A percentile compares a stretch with the other conserved stretches of the same genome.
phyloP scores from a whole-genome alignment of 257 asterid species.

The Ophiorrhiza pumila region DNA sequence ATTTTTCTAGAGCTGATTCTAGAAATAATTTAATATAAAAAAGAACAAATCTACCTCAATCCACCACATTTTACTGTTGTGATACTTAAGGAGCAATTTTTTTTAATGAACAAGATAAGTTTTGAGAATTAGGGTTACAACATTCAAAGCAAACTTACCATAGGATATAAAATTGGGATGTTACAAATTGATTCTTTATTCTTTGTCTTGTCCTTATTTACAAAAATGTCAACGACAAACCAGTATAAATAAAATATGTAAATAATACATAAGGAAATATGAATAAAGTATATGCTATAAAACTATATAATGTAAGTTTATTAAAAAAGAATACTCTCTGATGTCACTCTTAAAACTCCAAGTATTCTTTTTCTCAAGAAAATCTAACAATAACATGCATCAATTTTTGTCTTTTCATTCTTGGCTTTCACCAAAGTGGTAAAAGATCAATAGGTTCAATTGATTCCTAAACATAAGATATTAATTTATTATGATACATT shows the following conservation, averaged over 20 bases:
- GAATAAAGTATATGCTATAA: background rate
- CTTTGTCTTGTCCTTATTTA: too few relatives aligned
- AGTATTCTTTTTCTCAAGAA: constrained; percentile 27
- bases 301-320: background rate
- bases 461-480: constrained; percentile 59
- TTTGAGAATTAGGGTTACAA: background rate
- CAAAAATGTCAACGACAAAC: too few relatives aligned
- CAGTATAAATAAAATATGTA: background rate
- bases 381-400: constrained; percentile 58
- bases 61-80: constrained; percentile 37
- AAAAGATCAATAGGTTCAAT: constrained; percentile 63
- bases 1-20: constrained; percentile 32
- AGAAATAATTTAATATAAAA: constrained; percentile 40
- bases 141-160: too few relatives aligned
- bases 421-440: constrained; percentile 44
- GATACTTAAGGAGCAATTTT: constrained; percentile 55
- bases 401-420: constrained; percentile 31
- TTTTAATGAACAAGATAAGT: constrained; percentile 4
- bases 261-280: too few relatives aligned
- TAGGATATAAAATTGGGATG: too few relatives aligned
- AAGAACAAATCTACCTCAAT: constrained; percentile 52
- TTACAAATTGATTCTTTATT: too few relatives aligned
- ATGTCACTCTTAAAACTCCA: constrained; percentile 41
- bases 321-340: constrained; percentile 36
- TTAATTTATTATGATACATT: constrained; percentile 11